Percentiles rank a stretch among this genome's conserved stretches.
These are phyloP conservation scores for Daldinia caldariorum DNA, from an alignment of 495 filamentous ascomycete genomes.

Conservation along the genomic window DNA sequence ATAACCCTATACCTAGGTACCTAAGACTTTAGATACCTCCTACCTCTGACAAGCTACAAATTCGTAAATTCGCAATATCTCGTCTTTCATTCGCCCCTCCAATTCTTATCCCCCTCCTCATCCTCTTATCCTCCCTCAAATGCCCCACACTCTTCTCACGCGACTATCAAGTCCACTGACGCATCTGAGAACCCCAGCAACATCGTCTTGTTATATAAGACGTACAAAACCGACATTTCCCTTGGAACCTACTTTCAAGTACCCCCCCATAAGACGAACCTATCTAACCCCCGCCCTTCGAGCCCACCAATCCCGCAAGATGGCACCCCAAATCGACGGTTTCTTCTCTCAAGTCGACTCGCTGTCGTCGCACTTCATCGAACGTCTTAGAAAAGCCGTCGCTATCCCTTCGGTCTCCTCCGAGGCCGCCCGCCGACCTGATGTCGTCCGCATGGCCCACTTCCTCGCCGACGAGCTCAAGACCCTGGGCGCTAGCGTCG, in stretches of 20 bases:
- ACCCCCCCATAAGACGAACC: slow-evolving; percentile 41
- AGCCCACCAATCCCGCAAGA: slow-evolving; percentile 68
- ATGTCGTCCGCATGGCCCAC: slow-evolving; percentile 96
- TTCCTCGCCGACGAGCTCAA: slow-evolving; percentile 86
- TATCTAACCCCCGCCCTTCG: slow-evolving; percentile 60
- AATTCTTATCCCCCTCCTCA: not conserved
- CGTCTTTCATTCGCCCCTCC: slow-evolving; percentile 32
- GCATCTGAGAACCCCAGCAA: slow-evolving; percentile 23
- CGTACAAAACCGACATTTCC: slow-evolving; percentile 6
- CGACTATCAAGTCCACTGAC: slow-evolving; percentile 47
- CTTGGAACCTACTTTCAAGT: slow-evolving; percentile 7
- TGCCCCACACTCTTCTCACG: slow-evolving; percentile 54
- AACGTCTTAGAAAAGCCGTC: slow-evolving; percentile 90
- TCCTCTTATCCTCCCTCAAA: slow-evolving; percentile 25
- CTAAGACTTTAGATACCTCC: too few species aligned
- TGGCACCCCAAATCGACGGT: slow-evolving; percentile 84
- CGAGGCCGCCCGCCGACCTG: slow-evolving; percentile 83
- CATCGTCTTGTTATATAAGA: slow-evolving; percentile 18
- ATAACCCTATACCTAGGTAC: slow-evolving; percentile 5
- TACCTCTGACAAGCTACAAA: slow-evolving; percentile 9
- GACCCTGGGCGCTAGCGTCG: slow-evolving; percentile 83
- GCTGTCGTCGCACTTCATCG: slow-evolving; percentile 84
- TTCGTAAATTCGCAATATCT: slow-evolving; percentile 34
- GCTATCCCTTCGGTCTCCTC: slow-evolving; percentile 96
- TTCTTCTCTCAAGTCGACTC: slow-evolving; percentile 91